Evolutionary conservation across 192 early-diverging fungal genomes (phyloP).

Genomic region (Coemansia sp.): DNA sequence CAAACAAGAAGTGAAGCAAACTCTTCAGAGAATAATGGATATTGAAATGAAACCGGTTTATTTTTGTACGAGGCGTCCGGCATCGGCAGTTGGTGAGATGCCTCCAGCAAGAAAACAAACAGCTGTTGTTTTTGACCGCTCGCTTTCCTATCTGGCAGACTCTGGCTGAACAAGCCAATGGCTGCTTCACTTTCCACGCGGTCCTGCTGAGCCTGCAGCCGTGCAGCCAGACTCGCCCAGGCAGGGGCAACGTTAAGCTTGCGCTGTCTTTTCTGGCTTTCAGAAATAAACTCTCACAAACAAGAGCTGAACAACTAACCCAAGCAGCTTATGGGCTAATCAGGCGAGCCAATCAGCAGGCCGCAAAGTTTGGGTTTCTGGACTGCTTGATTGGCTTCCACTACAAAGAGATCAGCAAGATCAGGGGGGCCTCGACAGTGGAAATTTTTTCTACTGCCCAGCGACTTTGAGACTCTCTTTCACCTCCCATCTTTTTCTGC

Average conservation of each 20-base stretch:
- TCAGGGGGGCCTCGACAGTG: not conserved
- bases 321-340: not conserved
- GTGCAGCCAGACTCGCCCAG: not conserved
- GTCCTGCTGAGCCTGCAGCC: not conserved
- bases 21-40: not conserved
- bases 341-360: not conserved
- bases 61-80: not conserved
- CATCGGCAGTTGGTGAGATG: not conserved
- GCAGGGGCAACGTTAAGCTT: not conserved
- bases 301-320: no score
- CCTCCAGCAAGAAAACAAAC: not conserved
- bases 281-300: not conserved
- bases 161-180: not conserved
- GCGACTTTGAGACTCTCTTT: not conserved
- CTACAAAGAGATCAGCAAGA: not conserved
- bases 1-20: not conserved
- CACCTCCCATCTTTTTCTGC: not conserved
- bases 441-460: slow-evolving; percentile 4
- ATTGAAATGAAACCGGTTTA: slow-evolving; percentile 1
- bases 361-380: not conserved
- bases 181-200: not conserved
- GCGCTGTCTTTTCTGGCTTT: not conserved
- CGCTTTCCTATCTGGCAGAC: not conserved
- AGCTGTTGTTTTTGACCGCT: not conserved
- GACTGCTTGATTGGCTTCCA: not conserved